These are phyloP conservation scores for Cyclotella distinguenda DNA, from an alignment of 108 stramenopile genomes.

Conservation along the genomic window DNA sequence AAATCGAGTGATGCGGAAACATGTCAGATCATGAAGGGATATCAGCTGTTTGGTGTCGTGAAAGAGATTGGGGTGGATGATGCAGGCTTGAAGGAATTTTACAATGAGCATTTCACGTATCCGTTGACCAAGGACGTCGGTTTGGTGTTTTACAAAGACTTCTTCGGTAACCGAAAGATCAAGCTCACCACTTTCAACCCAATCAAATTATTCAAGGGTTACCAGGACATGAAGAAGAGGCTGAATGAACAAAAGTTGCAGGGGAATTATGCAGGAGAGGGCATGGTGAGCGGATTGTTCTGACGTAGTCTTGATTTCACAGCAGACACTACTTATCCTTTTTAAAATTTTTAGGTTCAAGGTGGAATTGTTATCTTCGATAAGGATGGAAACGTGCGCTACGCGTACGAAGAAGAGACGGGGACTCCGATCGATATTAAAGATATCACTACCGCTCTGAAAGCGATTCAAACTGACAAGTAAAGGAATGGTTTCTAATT, in stretches of 20 bases:
- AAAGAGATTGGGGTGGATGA: conserved; percentile 87
- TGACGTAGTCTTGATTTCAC: neutral
- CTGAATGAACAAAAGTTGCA: conserved; percentile 56
- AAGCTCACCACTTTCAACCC: conserved; percentile 52
- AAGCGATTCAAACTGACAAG: conserved; percentile 12
- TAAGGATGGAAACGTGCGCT: conserved; percentile 51
- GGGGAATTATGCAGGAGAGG: conserved; percentile 83
- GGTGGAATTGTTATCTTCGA: conserved; percentile 83
- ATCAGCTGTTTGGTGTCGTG: conserved; percentile 59
- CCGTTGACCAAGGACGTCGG: conserved; percentile 68
- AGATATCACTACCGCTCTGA: conserved; percentile 56
- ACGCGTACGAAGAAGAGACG: conserved; percentile 74
- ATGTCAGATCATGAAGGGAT: conserved; percentile 43
- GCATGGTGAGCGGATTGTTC: conserved; percentile 33
- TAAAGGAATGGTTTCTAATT: neutral
- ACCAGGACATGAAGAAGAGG: conserved; percentile 39
- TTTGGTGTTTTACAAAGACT: conserved; percentile 65
- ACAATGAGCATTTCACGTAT: conserved; percentile 55
- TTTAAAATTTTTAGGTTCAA: conserved; percentile 4
- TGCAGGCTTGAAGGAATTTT: conserved; percentile 66
- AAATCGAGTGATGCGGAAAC: conserved; percentile 5
- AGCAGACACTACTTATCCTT: neutral
- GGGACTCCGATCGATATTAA: conserved; percentile 56
- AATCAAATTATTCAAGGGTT: conserved; percentile 40
- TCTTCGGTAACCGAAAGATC: conserved; percentile 54